These are phyloP conservation scores for Margaritispora aquatica DNA, from an alignment of 495 filamentous ascomycete species.

Conservation along the genomic window DNA sequence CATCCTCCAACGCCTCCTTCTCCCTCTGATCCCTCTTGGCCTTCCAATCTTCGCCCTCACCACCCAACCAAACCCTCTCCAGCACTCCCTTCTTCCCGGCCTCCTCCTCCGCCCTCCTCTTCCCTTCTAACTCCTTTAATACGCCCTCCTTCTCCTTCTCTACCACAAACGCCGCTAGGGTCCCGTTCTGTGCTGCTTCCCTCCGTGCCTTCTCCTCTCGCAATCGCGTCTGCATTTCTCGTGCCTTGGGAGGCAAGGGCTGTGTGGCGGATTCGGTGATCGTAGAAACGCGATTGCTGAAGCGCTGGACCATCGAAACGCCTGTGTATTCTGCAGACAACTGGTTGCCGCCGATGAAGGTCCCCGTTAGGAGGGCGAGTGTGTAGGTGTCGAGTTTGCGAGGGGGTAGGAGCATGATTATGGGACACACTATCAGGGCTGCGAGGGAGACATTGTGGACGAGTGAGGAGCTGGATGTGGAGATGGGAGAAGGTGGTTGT, in stretches of 20 bases:
- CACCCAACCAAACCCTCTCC: constrained; percentile 59
- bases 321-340: constrained; percentile 57
- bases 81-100: constrained; percentile 33
- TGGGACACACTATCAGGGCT: constrained; percentile 61
- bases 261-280: constrained; percentile 10
- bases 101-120: constrained; percentile 15
- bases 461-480: constrained; percentile 1
- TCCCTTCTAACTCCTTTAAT: constrained; percentile 14
- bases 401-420: constrained; percentile 69
- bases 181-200: constrained; percentile 24
- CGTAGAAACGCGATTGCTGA: constrained; percentile 27
- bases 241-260: constrained; percentile 49
- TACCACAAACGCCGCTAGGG: constrained; percentile 21
- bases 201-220: constrained; percentile 32
- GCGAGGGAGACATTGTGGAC: constrained; percentile 36
- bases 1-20: constrained; percentile 64
- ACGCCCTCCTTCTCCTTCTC: constrained; percentile 21
- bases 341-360: constrained; percentile 55
- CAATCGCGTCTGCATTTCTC: constrained; percentile 41
- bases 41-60: constrained; percentile 63
- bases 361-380: constrained; percentile 33
- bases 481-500: background rate
- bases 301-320: constrained; percentile 40
- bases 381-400: constrained; percentile 69
- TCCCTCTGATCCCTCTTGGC: constrained; percentile 63